Evolutionary conservation across 345 rosid genomes (phyloP), one percentile per base, ranked within the genome.

Genomic region (Euclidium syriacum): DNA sequence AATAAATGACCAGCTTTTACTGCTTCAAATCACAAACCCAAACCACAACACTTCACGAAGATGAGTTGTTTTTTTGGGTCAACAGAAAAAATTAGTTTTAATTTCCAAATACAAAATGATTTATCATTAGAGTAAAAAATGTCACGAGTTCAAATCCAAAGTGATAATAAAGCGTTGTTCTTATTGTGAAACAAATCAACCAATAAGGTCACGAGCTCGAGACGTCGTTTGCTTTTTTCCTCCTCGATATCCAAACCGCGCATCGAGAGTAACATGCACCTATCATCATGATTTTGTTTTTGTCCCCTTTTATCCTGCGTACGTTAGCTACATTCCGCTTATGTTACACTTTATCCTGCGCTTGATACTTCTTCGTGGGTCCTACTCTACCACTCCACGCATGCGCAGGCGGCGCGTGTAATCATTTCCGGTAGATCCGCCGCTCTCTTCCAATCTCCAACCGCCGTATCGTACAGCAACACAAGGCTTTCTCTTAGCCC

Each of bases 401-500:
- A 73, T 73, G 80, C 87, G 50, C 92, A 86, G 12, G 87, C 78
- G 66, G 94, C 95, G 85, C 96, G 98, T 88, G 75, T 66, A 1
- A 85, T 61, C 67, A 75, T 79, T 71, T 82, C 94, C 30, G 95
- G 96, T 17, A 86, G 40, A 67, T 86, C 87, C 18, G 89, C 79
- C 41, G 76, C 91, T 47, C 98, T 80, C 25, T 77, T 75, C 98
- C 98, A 92, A 60, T 85, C 87, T 9, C 79, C 86, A 15, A 49
- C 58, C 39, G 6, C 67, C 33, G 79, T 71, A 32, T 92, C 83
- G 34, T 83, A 88, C 9, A 89, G 48, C 82, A 87, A 60, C 49
- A 92, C 89, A 41, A 88, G 73, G 39, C 87, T 81, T 52, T 81
- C 87, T 52, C 74, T 73, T 7, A 78, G 29, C 4, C 92, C 95